Base-by-base conservation (phyloP, 345 rosid species). In the Physaria fendleri region DNA sequence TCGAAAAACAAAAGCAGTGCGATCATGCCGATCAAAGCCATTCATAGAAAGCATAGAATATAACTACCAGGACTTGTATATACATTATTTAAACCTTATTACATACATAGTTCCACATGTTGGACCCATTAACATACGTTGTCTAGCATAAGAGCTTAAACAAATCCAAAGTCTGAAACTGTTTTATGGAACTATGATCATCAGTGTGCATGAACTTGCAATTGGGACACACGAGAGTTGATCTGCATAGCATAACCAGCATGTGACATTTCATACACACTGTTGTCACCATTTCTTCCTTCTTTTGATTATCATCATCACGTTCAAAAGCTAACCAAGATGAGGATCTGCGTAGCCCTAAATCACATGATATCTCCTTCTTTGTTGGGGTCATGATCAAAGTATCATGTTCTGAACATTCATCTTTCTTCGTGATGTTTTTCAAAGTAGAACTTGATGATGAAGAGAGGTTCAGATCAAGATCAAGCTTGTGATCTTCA, bases 151-250 rank as follows among this genome's bases (percentile, higher is more conserved):
- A 71, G 61, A 83, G 81, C 60, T 79, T 75, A 68, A 82, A 78
- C 69, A 79, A 40, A 62, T 37, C 47, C 33, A 62, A 47, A 27
- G 68, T 78, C 74, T 75, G 71, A 72, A 83, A 76, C 16, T 69
- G 62, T 33, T 75, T 69, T 7, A 81, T 77, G 29, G 73, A 35
- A 65, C 17, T 61, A 27, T 77, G 88, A 45, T 80, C 79, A 12
- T 70, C 69, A 29, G 88, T 79, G 79, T 90, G 93, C 80, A 77
- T 67, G 73, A 87, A 90, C 54, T 87, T 90, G 87, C 97, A 90
- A 71, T 81, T 90, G 15, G 97, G 97, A 46, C 95, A 90, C 1
- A 82, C 64, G 35, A 81, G 97, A 33, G 86, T 76, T 12, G 90
- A 78, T 73, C 72, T 76, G 73, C 81, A 83, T 10, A 90, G 75